Base-by-base conservation (phyloP, 306 rosid genomes). In the Fragaria ananassa region DNA sequence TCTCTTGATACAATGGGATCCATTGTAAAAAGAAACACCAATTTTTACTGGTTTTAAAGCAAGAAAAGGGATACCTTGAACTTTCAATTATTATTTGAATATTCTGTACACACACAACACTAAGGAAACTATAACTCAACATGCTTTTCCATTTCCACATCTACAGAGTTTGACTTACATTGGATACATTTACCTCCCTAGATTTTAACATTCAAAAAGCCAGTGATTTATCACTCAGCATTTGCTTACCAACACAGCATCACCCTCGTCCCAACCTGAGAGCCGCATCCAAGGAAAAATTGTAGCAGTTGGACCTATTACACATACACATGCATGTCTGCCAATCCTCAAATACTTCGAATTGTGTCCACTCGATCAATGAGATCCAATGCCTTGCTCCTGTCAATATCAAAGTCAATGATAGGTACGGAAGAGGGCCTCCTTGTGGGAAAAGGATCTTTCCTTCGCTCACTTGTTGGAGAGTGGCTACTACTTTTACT, bases 401-500 rank as follows among this genome's bases (percentile, higher is more conserved):
- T 85, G 69, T 91, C 93, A 2, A 86, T 87, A 68, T 87, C 88
- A 56, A 96, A 92, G 87, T 96, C 86, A n/a, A 96, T 89, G 72
- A 96, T 68, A 4, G 99, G 96, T 75, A 90, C 63, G 0, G 95
- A 87, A 66, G 92, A 91, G 6, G 86, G 85, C 88, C 96, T 83
- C 75, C 97, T 73, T 62, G 84, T 76, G 45, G 85, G 85, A 81
- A 91, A 86, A 50, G 87, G 84, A 64, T 87, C 91, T 39, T 56
- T 82, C 80, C 82, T 88, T 60, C 57, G 63, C 85, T 87, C 97
- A 53, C 80, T 87, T 53, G 79, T 80, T 47, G 98, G 97, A 47
- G 99, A 92, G 70, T 96, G 99, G 81, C 86, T 96, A 44, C 94
- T 96, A 77, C 99, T 93, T 86, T 93, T 96, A 68, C 96, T 88